phyloP scores from a whole-genome alignment of 352 stramenopile genomes.

The Peronospora tabacina region DNA sequence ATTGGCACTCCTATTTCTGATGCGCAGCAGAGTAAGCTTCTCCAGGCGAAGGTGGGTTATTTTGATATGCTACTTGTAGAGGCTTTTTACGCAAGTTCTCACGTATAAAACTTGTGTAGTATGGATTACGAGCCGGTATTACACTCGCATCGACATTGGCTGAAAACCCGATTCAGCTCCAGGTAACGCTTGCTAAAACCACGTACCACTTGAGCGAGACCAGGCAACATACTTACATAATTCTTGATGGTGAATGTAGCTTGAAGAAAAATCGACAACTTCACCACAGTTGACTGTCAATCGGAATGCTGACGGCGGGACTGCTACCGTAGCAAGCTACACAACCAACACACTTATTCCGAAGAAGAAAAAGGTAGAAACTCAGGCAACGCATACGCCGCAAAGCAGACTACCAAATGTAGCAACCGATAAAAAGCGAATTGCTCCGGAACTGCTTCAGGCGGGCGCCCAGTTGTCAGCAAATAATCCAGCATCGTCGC shows the following conservation, averaged over 20 bases:
- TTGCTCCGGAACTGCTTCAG: conserved; percentile 45
- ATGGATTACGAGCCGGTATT: conserved; percentile 70
- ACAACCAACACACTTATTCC: conserved; percentile 50
- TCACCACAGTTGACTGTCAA: conserved; percentile 8
- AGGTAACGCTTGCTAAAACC: conserved; percentile 27
- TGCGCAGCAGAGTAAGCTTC: conserved; percentile 64
- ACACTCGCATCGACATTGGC: conserved; percentile 72
- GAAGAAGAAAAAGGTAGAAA: conserved; percentile 47
- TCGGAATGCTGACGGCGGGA: conserved; percentile 8
- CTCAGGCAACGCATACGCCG: conserved; percentile 1
- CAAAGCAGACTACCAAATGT: conserved; percentile 21
- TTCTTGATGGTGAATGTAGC: conserved; percentile 23
- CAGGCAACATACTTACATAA: background rate
- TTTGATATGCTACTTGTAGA: background rate
- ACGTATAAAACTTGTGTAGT: conserved; percentile 32
- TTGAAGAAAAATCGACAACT: conserved; percentile 53
- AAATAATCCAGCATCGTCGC: conserved; percentile 48
- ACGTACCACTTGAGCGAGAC: conserved; percentile 8
- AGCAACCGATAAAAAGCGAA: conserved; percentile 59
- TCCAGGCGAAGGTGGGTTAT: conserved; percentile 60
- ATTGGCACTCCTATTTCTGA: conserved; percentile 65
- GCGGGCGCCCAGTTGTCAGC: conserved; percentile 6
- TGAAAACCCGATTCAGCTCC: conserved; percentile 73
- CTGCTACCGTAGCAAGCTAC: conserved; percentile 3
- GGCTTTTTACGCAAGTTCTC: background rate